Evolutionary conservation across 805 yeast genomes (phyloP), one percentile per base, ranked within the genome.

Genomic region (Candida yuanshanica): DNA sequence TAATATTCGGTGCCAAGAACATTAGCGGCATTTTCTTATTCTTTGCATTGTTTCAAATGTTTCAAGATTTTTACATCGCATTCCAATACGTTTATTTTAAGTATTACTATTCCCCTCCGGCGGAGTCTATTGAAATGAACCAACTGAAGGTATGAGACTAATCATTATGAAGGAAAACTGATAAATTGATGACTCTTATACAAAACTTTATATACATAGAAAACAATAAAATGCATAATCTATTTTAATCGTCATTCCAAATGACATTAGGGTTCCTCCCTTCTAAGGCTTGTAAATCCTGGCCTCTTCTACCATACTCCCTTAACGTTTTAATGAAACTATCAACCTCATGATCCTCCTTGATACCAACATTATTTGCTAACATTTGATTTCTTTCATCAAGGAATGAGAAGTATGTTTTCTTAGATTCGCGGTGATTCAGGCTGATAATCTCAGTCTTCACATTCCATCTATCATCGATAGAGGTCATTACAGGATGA

Each of bases 21-120:
- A 75, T 85, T 22, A 80, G 89, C 2, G 50, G 64, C 7, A 66
- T 84, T 7, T 85, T 85, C 57, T 69, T 83, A 8, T 55, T 76
- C 36, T 88, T 88, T 42, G 93, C 86, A 0, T 60, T 81, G 33
- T 83, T 86, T 58, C 96, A 87, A 64, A 83, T 84, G 80, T 55
- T 74, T 18, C 67, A 87, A 45, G 93, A 87, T 58, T 63, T 84
- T 33, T 72, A 79, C 46, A 83, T 87, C 42, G 83, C 85, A 7
- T 79, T 71, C 37, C 95, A 83, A 56, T 86, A 77, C 56, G 64
- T 85, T 38, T 76, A 81, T 57, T 85, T 78, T 60, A 78, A 70
- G 51, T 68, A 59, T 43, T 62, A 62, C 35, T 65, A 61, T 45
- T 18, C 35, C 2, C 36, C 31, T 7, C 33, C 31, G 8, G 31